Percentiles rank a stretch among this genome's conserved stretches.
Evolutionary conservation across 1,284 basidiomycete genomes (phyloP).

Genomic region (Irpex sp.): DNA sequence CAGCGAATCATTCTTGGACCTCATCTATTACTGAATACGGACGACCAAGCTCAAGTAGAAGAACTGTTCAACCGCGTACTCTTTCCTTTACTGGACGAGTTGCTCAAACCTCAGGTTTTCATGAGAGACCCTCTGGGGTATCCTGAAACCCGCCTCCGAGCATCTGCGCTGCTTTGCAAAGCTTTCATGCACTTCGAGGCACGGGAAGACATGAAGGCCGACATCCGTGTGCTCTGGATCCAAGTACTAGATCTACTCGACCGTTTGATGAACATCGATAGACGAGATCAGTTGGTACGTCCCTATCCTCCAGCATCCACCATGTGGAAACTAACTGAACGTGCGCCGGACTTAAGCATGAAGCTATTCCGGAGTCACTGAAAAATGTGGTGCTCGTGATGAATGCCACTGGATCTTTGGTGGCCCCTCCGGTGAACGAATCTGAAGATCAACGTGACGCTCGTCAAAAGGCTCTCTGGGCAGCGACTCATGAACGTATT

Average conservation of each 20-base stretch:
- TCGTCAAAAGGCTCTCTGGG: conserved; percentile 78
- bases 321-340: not conserved
- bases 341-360: conserved; percentile 52
- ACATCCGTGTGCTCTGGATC: conserved; percentile 83
- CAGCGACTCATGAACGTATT: conserved; percentile 77
- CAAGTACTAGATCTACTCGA: conserved; percentile 91
- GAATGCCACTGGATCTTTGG: conserved; percentile 82
- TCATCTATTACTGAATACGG: conserved; percentile 57
- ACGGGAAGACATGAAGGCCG: conserved; percentile 63
- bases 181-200: conserved; percentile 92
- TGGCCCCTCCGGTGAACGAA: conserved; percentile 57
- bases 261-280: conserved; percentile 83
- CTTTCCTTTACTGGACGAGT: conserved; percentile 90
- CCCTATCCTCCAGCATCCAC: not conserved
- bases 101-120: conserved; percentile 83
- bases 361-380: conserved; percentile 93
- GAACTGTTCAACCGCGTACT: conserved; percentile 88
- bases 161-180: conserved; percentile 89
- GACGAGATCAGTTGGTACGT: conserved; percentile 66
- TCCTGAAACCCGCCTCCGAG: conserved; percentile 85
- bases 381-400: conserved; percentile 98
- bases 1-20: conserved; percentile 87
- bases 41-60: conserved; percentile 62
- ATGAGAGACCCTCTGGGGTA: conserved; percentile 82
- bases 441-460: conserved; percentile 50